A percentile compares a stretch with the other conserved stretches of the same genome.
phyloP scores from a whole-genome alignment of 164 flowering plant genomes.

The Tetrastigma voinierianum region DNA sequence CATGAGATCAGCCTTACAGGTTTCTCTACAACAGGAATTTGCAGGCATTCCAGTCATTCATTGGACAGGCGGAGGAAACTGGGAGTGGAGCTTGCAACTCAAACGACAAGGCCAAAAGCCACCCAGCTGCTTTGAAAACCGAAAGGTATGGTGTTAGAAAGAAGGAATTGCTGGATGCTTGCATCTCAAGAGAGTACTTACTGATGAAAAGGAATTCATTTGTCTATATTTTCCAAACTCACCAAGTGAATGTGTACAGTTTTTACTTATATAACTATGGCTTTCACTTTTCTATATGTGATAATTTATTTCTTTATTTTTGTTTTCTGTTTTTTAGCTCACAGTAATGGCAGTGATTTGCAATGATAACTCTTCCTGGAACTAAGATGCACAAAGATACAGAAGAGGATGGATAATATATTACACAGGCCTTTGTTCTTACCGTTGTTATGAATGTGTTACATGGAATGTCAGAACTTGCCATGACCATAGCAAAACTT shows the following conservation, averaged over 20 bases:
- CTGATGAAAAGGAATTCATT: conserved; percentile 63
- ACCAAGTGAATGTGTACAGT: conserved; percentile 28
- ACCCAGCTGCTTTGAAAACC: conserved; percentile 56
- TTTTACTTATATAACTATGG: too few species aligned
- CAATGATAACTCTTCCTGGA: conserved; percentile 52
- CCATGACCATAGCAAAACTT: conserved; percentile 42
- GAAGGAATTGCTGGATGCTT: conserved; percentile 47
- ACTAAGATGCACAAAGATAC: conserved; percentile 39
- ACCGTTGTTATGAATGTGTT: conserved; percentile 26
- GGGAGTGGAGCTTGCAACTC: conserved; percentile 41
- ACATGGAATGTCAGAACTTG: conserved; percentile 34
- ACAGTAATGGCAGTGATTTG: conserved; percentile 26
- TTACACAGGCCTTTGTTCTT: conserved; percentile 39
- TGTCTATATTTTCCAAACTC: conserved; percentile 49
- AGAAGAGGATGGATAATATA: conserved; percentile 22
- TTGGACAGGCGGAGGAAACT: conserved; percentile 42
- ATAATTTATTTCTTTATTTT: too few species aligned
- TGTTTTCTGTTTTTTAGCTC: conserved; percentile 29
- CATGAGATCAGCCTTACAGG: conserved; percentile 41
- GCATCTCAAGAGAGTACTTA: conserved; percentile 41
- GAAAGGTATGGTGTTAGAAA: conserved; percentile 38
- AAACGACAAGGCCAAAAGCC: conserved; percentile 47
- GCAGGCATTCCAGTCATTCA: conserved; percentile 59
- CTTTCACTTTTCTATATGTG: too few species aligned
- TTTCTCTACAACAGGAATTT: conserved; percentile 45